Evolutionary conservation across 202 grass and related monocot species (phyloP).

Genomic region (Cymbopogon flexuosus): DNA sequence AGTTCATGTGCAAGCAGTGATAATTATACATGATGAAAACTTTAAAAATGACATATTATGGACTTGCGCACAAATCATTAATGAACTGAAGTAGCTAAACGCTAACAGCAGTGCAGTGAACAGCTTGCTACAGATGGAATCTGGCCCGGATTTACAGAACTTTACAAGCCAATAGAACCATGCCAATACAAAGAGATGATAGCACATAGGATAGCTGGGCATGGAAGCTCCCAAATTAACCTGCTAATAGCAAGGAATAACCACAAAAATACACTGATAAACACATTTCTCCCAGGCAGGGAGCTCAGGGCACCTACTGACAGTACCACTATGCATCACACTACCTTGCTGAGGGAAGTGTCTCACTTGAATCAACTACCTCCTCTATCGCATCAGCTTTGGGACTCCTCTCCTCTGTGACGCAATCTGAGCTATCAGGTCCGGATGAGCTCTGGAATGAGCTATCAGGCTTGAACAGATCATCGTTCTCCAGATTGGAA

Average conservation of each 20-base stretch:
- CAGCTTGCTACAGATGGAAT: background rate
- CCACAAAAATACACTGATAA: background rate
- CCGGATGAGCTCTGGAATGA: constrained; percentile 24
- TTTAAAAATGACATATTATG: background rate
- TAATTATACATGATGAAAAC: background rate
- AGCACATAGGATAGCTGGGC: constrained; percentile 6
- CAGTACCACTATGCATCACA: background rate
- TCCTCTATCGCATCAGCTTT: constrained; percentile 35
- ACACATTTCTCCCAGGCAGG: background rate
- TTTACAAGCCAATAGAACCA: constrained; percentile 35
- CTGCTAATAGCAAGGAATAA: constrained; percentile 21
- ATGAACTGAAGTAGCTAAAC: background rate
- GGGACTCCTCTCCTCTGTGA: constrained; percentile 44
- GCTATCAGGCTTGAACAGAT: constrained; percentile 54
- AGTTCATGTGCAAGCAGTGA: background rate
- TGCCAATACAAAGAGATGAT: constrained; percentile 20
- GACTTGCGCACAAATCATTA: background rate
- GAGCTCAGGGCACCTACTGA: background rate
- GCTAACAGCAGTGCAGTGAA: background rate
- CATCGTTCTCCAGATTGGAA: constrained; percentile 53
- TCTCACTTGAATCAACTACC: constrained; percentile 34
- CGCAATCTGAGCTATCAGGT: constrained; percentile 31
- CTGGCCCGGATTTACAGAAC: constrained; percentile 12
- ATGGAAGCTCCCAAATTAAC: constrained; percentile 15
- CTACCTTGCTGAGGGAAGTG: constrained; percentile 44